Evolutionary conservation across 179 eudicot genomes (phyloP), one percentile per base, ranked within the genome.

Genomic region (Silene noctiflora): DNA sequence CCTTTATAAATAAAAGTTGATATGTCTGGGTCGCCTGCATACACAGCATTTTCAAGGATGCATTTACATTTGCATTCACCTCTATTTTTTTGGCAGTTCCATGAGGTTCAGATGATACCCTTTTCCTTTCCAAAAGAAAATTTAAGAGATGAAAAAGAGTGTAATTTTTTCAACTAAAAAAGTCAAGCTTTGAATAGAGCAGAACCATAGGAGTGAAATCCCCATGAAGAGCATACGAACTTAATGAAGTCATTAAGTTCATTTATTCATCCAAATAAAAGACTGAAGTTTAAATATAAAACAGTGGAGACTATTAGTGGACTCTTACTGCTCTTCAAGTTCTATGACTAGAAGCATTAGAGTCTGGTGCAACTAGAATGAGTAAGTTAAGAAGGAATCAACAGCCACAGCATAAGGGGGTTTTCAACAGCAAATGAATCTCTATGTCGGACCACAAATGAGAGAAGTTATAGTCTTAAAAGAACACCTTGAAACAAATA

Each of bases 181-280:
- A n/a, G 16, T 61, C 3, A 67, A 71, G 22, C 20, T 24, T 10
- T 71, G 21, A 25, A 51, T 22, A 53, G 42, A 53, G 25, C 13
- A 25, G 42, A 71, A 27, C 33, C 39, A 51, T 60, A 14, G 21
- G 35, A 4, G 22, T 24, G 51, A 13, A 3, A 27, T n/a, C 33
- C 35, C 62, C 74, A 53, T 22, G 22, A n/a, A 69, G 35, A 42
- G 27, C 29, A 69, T 19, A n/a, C 20, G 16, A 69, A 44, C 56
- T 44, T 44, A 44, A 25, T 25, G 68, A 35, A 42, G 42, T 51
- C 22, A 19, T 31, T 53, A 68, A 39, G 9, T 53, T 27, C 62
- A 71, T 53, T 27, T 55, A 22, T 70, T 51, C 39, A 71, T 56
- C 62, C n/a, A 16, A 71, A n/a, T 55, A 71, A 71, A 25, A 61